Evolutionary conservation across 345 rosid species (phyloP), one percentile per base, ranked within the genome.

Genomic region (Pugionium dolabratum): DNA sequence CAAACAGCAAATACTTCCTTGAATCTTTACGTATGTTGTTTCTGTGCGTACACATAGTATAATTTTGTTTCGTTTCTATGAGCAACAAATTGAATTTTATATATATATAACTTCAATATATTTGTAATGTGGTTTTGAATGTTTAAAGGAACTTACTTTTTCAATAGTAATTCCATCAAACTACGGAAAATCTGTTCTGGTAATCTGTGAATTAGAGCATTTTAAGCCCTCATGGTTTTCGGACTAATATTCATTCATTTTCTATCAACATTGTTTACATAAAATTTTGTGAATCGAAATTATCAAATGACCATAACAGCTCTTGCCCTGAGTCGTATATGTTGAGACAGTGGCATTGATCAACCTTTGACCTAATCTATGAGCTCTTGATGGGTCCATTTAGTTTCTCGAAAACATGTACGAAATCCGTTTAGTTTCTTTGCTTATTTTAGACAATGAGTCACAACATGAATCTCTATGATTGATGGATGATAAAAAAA

Each of bases 361-460:
- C 18, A 18, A 18, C 18, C 18, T 18, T 18, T 18, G 48, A 2
- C 8, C 11, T 5, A 45, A 36, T 42, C 8, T n/a, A 54, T 3
- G 50, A 30, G 41, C 57, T 39, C 9, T 33, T 30, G 11, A 40
- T 35, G 31, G 29, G 39, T 4, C 5, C 61, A 52, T 18, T 45
- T 54, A 42, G 10, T 70, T 37, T 32, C 50, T 54, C 7, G 30
- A 56, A 56, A 55, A 40, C 69, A 62, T 11, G 25, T 9, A 47
- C 57, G 25, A 39, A 64, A 40, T 27, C 52, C 10, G 39, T 40
- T 64, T 56, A 9, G 61, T 32, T 31, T 18, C 44, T 35, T 64
- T 30, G 31, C 67, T 73, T 73, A 73, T 73, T 59, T 62, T 3
- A 51, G 34, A 36, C 62, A 66, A 45, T 25, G 69, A 54, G 7